Evolutionary conservation across 2,329 filamentous ascomycete genomes (phyloP), one percentile per base, ranked within the genome.

Genomic region (Xylariaceae sp.): DNA sequence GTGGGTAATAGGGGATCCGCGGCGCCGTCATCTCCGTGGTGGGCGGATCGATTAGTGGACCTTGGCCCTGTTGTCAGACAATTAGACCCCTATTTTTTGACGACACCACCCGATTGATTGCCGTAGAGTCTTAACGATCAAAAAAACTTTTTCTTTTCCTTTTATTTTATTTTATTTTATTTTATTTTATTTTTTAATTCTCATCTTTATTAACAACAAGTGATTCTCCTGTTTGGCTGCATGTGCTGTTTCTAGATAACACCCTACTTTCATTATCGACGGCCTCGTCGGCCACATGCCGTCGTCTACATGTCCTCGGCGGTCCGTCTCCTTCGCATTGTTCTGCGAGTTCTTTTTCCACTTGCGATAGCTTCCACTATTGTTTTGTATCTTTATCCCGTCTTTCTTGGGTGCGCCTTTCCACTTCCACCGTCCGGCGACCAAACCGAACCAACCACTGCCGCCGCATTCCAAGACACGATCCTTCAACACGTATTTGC

Each of bases 361-460:
- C 69, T 93, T 70, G 87, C 89, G 56, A 67, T 93, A 69, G 75
- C 85, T 61, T 84, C 85, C 68, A 91, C 89, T 49, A 67, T 87
- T 63, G 96, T 93, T 75, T 81, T 98, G 50, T 97, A 97, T 77
- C 79, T 93, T 40, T 98, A 96, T 71, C 93, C 95, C 7, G 69
- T 90, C 65, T 88, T 96, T 69, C 82, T 86, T 63, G 83, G 84
- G 68, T 98, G 93, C 78, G 86, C 83, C 40, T 98, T 97, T 74
- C 91, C 93, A 10, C 72, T 77, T 62, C 80, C 78, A 37, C 77
- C 58, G 43, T 32, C 58, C 37, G 40, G 29, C 47, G 45, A 49
- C 52, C 42, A 42, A 48, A 37, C 46, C 52, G 58, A 57, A 23
- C 53, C 48, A 56, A 44, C 57, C 45, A 48, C 54, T 47, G 49